These are phyloP conservation scores for Torulaspora globosa DNA, from an alignment of 1,139 yeast genomes.

Conservation along the genomic window DNA sequence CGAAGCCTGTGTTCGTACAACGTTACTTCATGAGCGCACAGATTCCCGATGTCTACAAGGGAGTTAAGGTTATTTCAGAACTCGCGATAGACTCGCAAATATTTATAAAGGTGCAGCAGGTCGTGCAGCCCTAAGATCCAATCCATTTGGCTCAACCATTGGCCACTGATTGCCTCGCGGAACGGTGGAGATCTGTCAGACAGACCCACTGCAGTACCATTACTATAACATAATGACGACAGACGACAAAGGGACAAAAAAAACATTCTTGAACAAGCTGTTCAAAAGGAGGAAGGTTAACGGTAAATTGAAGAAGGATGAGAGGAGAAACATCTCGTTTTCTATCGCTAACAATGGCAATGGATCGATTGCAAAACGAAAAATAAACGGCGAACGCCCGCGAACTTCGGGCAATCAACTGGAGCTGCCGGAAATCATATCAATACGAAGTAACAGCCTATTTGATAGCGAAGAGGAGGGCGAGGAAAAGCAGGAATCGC, in stretches of 20 bases:
- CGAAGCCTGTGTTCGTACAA: neutral
- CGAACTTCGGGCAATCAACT: conserved; percentile 5
- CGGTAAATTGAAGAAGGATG: conserved; percentile 7
- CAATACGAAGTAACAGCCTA: conserved; percentile 18
- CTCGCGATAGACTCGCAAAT: neutral
- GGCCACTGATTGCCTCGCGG: neutral
- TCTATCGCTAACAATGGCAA: conserved; percentile 17
- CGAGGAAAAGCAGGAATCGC: neutral
- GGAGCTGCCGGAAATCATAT: conserved; percentile 28
- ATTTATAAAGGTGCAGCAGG: neutral
- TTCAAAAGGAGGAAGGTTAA: conserved; percentile 10
- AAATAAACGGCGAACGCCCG: conserved; percentile 13
- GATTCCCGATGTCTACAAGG: conserved; percentile 7
- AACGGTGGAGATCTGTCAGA: neutral
- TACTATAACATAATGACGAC: conserved; percentile 7
- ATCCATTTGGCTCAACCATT: neutral
- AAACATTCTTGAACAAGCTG: conserved; percentile 16
- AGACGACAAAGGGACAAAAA: conserved; percentile 15
- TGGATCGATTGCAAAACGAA: conserved; percentile 24
- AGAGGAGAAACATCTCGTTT: conserved; percentile 11
- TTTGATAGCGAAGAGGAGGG: conserved; percentile 1
- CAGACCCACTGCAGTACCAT: neutral
- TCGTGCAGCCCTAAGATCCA: neutral
- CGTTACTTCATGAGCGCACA: conserved; percentile 1
- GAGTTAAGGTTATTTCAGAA: neutral